phyloP scores from a whole-genome alignment of 257 asterid species.

The Coffea canephora region DNA sequence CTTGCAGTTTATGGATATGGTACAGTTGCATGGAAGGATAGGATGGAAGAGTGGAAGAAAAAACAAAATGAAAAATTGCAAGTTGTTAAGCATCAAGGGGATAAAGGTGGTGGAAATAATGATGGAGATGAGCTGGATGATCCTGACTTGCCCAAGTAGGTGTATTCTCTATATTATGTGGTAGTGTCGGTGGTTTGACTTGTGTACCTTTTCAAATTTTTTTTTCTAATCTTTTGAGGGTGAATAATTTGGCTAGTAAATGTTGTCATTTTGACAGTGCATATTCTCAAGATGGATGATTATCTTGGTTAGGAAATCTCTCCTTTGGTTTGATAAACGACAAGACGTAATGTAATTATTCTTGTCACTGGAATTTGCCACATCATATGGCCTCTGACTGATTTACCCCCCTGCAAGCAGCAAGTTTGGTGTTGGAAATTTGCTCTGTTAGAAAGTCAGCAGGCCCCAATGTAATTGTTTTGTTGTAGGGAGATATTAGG shows the following conservation, averaged over 20 bases:
- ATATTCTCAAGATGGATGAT: neutral
- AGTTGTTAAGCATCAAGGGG: constrained; percentile 91
- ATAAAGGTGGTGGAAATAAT: constrained; percentile 39
- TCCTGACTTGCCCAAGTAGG: constrained; percentile 94
- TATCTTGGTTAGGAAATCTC: neutral
- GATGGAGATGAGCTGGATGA: constrained; percentile 79
- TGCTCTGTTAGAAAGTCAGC: constrained; percentile 1
- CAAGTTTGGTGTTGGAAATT: neutral
- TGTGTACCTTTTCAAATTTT: constrained; percentile 14
- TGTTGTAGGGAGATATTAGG: neutral
- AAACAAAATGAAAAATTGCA: constrained; percentile 88
- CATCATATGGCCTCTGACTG: constrained; percentile 2
- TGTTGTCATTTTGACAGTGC: constrained; percentile 12
- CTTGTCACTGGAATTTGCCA: constrained; percentile 2
- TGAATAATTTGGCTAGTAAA: constrained; percentile 30
- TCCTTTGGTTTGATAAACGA: neutral
- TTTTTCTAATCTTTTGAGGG: constrained; percentile 7
- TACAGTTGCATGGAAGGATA: constrained; percentile 96
- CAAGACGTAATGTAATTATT: neutral
- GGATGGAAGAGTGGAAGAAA: constrained; percentile 98
- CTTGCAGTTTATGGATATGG: constrained; percentile 96
- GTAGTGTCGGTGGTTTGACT: constrained; percentile 45
- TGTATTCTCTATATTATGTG: constrained; percentile 28
- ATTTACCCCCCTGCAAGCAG: neutral
- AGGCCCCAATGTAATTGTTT: neutral